These are phyloP conservation scores for Cladosporium sp. DNA, from an alignment of 2,329 filamentous ascomycete genomes.

Conservation along the genomic window DNA sequence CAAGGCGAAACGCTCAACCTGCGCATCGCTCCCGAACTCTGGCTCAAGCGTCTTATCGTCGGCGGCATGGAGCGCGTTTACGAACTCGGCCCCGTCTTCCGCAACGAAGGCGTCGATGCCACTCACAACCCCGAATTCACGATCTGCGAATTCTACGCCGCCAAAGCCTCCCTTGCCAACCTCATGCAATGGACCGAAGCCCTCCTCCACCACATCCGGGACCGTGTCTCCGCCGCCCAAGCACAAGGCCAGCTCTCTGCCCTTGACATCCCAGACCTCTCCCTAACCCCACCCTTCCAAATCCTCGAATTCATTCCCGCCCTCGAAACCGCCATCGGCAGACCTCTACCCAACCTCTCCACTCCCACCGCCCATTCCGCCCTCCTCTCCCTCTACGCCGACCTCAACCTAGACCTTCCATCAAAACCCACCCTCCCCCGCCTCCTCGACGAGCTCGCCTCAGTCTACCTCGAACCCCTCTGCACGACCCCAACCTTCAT, in stretches of 20 bases:
- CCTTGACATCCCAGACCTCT: not conserved
- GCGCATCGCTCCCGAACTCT: slow-evolving; percentile 90
- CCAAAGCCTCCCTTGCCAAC: slow-evolving; percentile 73
- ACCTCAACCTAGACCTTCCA: slow-evolving; percentile 52
- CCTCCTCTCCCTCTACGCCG: slow-evolving; percentile 57
- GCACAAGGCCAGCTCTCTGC: not conserved
- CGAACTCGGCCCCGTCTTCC: slow-evolving; percentile 88
- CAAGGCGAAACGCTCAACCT: slow-evolving; percentile 70
- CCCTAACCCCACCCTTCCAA: slow-evolving; percentile 6
- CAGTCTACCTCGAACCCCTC: slow-evolving; percentile 73
- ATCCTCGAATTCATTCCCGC: slow-evolving; percentile 71
- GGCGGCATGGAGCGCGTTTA: slow-evolving; percentile 87
- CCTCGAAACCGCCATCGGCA: slow-evolving; percentile 67
- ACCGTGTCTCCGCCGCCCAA: slow-evolving; percentile 51
- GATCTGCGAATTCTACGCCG: slow-evolving; percentile 94
- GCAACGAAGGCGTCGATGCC: slow-evolving; percentile 82
- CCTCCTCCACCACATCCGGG: slow-evolving; percentile 53
- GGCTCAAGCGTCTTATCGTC: slow-evolving; percentile 87
- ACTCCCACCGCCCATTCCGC: slow-evolving; percentile 56
- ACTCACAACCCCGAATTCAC: slow-evolving; percentile 98
- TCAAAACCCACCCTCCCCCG: slow-evolving; percentile 59
- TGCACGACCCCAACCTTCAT: slow-evolving; percentile 79
- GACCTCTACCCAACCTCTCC: slow-evolving; percentile 55
- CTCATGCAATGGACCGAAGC: slow-evolving; percentile 74
- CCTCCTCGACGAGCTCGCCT: slow-evolving; percentile 79